Conservation (phyloP, 2,329 filamentous ascomycete genomes). For the Aspergillus viridinutans region DNA sequence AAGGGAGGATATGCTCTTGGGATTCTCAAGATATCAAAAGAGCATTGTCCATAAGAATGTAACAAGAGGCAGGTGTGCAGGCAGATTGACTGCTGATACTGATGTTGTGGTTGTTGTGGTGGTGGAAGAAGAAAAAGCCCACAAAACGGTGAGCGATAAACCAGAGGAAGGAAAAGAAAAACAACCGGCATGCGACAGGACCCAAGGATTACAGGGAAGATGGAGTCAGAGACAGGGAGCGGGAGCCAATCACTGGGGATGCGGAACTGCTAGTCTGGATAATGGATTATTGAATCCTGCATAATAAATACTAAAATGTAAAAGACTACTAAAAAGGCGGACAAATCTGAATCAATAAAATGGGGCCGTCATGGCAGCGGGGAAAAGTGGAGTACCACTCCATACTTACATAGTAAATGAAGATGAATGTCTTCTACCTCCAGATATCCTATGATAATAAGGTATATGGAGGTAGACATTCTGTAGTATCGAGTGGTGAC, state of each 20-base stretch:
- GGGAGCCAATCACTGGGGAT: neutral
- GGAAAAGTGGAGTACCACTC: slow-evolving; percentile 8
- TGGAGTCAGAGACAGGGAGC: neutral
- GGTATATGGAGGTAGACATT: neutral
- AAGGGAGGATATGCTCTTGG: neutral
- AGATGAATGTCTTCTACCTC: neutral
- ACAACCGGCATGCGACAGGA: slow-evolving; percentile 11
- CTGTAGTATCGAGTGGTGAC: neutral
- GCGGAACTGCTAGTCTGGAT: slow-evolving; percentile 6
- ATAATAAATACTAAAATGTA: neutral
- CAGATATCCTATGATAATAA: neutral
- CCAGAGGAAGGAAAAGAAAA: slow-evolving; percentile 2
- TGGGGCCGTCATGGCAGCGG: slow-evolving; percentile 18
- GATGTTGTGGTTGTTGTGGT: neutral
- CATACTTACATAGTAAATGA: neutral
- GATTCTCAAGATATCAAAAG: neutral
- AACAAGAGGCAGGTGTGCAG: neutral
- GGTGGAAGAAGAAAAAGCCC: slow-evolving; percentile 6
- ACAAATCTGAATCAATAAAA: slow-evolving; percentile 4
- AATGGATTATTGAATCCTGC: slow-evolving; percentile 1
- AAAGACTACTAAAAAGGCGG: neutral
- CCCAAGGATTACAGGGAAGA: neutral
- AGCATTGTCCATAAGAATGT: neutral
- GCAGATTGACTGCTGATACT: neutral
- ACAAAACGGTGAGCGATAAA: slow-evolving; percentile 10